Evolutionary conservation across 169 alveolate species (phyloP).

Genomic region (Eimeria sp.): DNA sequence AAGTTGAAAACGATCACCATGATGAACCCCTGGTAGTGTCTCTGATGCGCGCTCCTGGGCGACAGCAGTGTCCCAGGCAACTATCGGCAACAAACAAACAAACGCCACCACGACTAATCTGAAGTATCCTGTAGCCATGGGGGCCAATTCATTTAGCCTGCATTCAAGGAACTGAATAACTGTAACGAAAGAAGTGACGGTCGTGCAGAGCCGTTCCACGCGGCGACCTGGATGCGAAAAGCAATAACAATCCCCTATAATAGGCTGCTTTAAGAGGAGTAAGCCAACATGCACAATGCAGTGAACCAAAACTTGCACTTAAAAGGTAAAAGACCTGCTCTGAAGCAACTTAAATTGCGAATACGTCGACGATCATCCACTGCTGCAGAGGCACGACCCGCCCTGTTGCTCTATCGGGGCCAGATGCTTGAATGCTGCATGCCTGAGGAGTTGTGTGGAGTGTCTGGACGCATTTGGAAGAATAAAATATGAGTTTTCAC

Average conservation of each 20-base stretch:
- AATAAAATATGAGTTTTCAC: neutral
- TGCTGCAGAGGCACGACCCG: neutral
- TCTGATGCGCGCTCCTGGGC: neutral
- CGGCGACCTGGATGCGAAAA: neutral
- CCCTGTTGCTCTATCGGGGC: neutral
- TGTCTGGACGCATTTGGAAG: neutral
- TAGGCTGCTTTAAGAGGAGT: conserved; percentile 12
- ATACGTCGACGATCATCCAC: neutral
- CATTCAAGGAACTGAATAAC: neutral
- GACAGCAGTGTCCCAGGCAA: neutral
- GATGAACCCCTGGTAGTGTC: neutral
- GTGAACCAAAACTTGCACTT: neutral
- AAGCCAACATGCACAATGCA: neutral
- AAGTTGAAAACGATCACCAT: neutral
- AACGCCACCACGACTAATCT: neutral
- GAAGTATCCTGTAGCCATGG: conserved; percentile 5
- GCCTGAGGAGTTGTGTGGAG: neutral
- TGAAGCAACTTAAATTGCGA: neutral
- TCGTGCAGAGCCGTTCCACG: neutral
- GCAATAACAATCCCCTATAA: neutral
- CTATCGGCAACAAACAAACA: neutral
- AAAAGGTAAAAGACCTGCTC: neutral
- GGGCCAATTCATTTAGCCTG: neutral
- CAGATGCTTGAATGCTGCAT: neutral
- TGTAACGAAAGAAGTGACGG: neutral